Base-by-base conservation (phyloP, 2,329 filamentous ascomycete species). In the Periconia digitata region DNA sequence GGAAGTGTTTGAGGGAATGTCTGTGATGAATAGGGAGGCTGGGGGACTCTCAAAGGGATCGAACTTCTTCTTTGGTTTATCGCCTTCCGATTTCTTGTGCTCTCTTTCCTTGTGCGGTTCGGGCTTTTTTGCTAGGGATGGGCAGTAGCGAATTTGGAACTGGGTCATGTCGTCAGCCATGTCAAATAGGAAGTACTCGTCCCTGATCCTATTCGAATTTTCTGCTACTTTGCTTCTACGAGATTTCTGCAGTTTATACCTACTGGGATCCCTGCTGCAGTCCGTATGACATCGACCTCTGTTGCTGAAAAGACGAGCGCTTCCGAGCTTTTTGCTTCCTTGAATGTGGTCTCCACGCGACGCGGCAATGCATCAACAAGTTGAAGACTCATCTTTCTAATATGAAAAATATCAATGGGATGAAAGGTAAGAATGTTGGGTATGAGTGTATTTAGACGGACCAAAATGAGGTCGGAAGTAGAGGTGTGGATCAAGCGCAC, bases 101-200 rank as follows among this genome's bases (percentile, higher is more conserved):
- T n/a, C n/a, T n/a, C n/a, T n/a, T n/a, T 55, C 40, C 59, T 73
- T 59, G 78, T 82, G 55, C n/a, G 64, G 55, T 10, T 60, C 51
- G 4, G 86, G 85, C 62, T 90, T 90, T 60, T 81, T 82, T 40
- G 84, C 84, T 4, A 90, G 76, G 0, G 85, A 72, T 0, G 85
- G 85, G 8, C 85, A 86, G 74, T 83, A 90, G 43, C 86, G 85
- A 2, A 90, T 74, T 71, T 90, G 87, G 63, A 89, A 88, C 85
- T 89, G 40, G n/a, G 22, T 18, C 29, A 8, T 15, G 38, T n/a
- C 41, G 51, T 66, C 37, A 64, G 58, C 43, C 18, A 15, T 23
- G 17, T 27, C 17, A n/a, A 8, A 38, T 20, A 6, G 36, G 16
- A 20, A 38, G 36, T 5, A 38, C n/a, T n/a, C n/a, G n/a, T n/a